Evolutionary conservation across 1,284 basidiomycete genomes (phyloP).

Genomic region (Leccinum pallidistipes): DNA sequence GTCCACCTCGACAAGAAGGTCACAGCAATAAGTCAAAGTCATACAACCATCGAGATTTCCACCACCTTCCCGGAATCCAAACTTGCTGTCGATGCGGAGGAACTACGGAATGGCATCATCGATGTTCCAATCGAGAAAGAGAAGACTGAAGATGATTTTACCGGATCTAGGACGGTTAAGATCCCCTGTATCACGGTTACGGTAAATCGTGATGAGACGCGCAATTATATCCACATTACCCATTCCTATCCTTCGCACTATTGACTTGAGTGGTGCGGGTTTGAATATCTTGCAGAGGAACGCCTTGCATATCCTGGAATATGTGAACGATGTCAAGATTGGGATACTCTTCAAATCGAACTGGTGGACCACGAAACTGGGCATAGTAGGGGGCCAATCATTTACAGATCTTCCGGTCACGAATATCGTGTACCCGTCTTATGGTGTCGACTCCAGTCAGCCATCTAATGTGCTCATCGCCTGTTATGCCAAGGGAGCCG

Average conservation of each 20-base stretch:
- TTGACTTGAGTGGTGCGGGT: slow-evolving; percentile 12
- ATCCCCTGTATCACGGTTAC: slow-evolving; percentile 6
- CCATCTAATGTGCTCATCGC: slow-evolving; percentile 23
- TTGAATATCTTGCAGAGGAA: slow-evolving; percentile 17
- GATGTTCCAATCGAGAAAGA: not conserved
- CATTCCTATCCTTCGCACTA: slow-evolving; percentile 10
- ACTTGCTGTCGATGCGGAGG: not conserved
- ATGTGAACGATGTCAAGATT: slow-evolving; percentile 24
- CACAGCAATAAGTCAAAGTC: slow-evolving; percentile 8
- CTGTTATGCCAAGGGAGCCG: not conserved
- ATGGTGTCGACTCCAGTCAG: slow-evolving; percentile 28
- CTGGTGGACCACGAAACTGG: slow-evolving; percentile 35
- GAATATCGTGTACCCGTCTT: slow-evolving; percentile 37
- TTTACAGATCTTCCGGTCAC: slow-evolving; percentile 37
- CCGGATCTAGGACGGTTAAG: not conserved
- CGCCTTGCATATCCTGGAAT: slow-evolving; percentile 9
- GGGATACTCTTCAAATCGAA: slow-evolving; percentile 36
- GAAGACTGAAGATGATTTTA: not conserved
- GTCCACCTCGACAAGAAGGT: slow-evolving; percentile 10
- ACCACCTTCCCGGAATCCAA: not conserved
- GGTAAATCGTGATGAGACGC: slow-evolving; percentile 1
- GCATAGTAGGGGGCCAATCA: slow-evolving; percentile 33
- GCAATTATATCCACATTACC: slow-evolving; percentile 19
- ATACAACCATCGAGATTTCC: not conserved
- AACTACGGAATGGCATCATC: not conserved